A percentile compares a stretch with the other conserved stretches of the same genome.
Conservation (phyloP, 106 monocot species). For the Platanthera guangdongensis region DNA sequence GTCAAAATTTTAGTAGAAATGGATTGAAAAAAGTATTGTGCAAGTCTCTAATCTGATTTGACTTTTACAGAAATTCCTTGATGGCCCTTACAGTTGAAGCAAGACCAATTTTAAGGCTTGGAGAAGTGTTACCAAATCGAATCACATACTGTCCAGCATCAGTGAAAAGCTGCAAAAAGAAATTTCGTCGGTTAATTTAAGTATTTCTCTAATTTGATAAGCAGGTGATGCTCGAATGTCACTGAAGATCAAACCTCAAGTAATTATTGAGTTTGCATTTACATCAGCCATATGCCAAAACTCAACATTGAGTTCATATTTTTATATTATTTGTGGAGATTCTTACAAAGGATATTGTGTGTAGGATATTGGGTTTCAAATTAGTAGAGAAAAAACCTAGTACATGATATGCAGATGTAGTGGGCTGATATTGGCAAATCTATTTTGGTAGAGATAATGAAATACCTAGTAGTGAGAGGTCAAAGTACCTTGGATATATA, state of each 20-base stretch:
- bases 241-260: background rate
- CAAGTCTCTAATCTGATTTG: background rate
- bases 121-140: slow-evolving; percentile 55
- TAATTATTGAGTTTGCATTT: background rate
- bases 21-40: background rate
- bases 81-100: slow-evolving; percentile 30
- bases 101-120: slow-evolving; percentile 14
- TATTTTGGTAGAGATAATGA: no score
- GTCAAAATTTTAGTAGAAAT: background rate
- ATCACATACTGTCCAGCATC: slow-evolving; percentile 99
- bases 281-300: background rate
- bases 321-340: no score
- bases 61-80: background rate
- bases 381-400: no score
- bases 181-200: background rate
- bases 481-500: no score
- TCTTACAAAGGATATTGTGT: no score
- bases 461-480: no score
- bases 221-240: background rate
- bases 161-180: slow-evolving; percentile 77
- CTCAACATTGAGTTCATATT: no score
- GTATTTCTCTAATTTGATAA: background rate
- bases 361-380: no score
- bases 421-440: no score
- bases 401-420: no score